Evolutionary conservation across 1,139 yeast species (phyloP), one percentile per base, ranked within the genome.

Genomic region (Lodderomyces oxycetoniae): DNA sequence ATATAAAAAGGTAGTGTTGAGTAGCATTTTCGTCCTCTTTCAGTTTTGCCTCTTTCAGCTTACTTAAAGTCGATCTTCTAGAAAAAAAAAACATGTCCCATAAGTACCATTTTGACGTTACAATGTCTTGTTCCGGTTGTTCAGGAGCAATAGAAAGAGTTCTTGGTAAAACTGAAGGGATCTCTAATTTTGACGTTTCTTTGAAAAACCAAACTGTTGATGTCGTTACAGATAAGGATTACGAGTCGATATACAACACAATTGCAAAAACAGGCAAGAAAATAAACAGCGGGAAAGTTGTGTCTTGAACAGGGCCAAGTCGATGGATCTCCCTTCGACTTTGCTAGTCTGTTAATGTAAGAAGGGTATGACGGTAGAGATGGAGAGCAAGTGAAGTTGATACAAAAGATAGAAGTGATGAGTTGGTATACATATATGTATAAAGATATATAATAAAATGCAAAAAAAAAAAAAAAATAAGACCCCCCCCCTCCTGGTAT

Each of bases 211-310:
- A 91, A 64, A 63, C 81, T 1, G 98, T 91, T 16, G 82, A 80
- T 49, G 96, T 91, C 30, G 65, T 67, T 43, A 77, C 95, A 6
- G 63, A 59, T 11, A 61, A 63, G 22, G 72, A 74, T 37, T 87
- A 84, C 53, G 95, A 88, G 34, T 74, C 82, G 2, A 91, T 91
- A 16, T 67, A 82, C 41, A 79, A 72, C 37, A 78, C 88, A 38
- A 89, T 91, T 48, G 68, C 81, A 43, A 91, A 89, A 67, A 88
- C 97, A 1, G 98, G 98, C 21, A 91, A 89, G 67, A 77, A 78
- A 49, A 83, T 91, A 39, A 67, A 72, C 39, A 70, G 71, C 19
- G 95, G 96, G 8, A 69, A 71, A 39, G 60, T 67, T 21, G 52
- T 73, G 42, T 32, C 4, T 12, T 12, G 19, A 23, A 19, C 29